Conservation (phyloP, 1,139 yeast genomes). For the Nakaseomyces nivariensis region DNA sequence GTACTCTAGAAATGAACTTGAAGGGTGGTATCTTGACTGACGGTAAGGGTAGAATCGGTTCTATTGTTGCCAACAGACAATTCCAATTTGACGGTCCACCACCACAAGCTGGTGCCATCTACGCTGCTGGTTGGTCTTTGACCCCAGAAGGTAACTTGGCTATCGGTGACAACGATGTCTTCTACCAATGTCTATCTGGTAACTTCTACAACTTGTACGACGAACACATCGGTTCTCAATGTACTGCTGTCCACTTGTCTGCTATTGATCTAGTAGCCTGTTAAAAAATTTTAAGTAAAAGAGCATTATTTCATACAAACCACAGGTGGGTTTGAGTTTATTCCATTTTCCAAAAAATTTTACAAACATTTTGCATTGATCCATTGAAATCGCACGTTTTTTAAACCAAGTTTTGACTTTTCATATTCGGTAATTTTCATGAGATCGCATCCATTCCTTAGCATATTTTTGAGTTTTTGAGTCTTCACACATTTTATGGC, state of each 20-base stretch:
- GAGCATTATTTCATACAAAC: background rate
- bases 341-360: background rate
- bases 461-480: conserved; percentile 4
- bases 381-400: background rate
- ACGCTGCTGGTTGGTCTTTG: conserved; percentile 73
- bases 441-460: conserved; percentile 10
- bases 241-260: conserved; percentile 53
- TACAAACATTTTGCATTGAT: background rate
- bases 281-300: conserved; percentile 26
- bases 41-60: conserved; percentile 60
- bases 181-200: conserved; percentile 77
- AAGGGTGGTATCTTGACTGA: conserved; percentile 48
- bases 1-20: conserved; percentile 48
- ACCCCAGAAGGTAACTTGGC: conserved; percentile 56
- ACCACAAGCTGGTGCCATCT: conserved; percentile 78
- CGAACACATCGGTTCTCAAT: conserved; percentile 54
- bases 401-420: background rate
- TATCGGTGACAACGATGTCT: conserved; percentile 51
- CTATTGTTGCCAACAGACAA: conserved; percentile 78
- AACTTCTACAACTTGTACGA: conserved; percentile 76
- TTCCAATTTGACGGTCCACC: conserved; percentile 86
- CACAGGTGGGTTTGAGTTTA: background rate
- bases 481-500: background rate
- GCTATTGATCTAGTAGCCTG: conserved; percentile 57
- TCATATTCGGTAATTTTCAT: background rate